These are phyloP conservation scores for Stagonosporopsis tanaceti DNA, from an alignment of 2,329 filamentous ascomycete species.

Conservation along the genomic window DNA sequence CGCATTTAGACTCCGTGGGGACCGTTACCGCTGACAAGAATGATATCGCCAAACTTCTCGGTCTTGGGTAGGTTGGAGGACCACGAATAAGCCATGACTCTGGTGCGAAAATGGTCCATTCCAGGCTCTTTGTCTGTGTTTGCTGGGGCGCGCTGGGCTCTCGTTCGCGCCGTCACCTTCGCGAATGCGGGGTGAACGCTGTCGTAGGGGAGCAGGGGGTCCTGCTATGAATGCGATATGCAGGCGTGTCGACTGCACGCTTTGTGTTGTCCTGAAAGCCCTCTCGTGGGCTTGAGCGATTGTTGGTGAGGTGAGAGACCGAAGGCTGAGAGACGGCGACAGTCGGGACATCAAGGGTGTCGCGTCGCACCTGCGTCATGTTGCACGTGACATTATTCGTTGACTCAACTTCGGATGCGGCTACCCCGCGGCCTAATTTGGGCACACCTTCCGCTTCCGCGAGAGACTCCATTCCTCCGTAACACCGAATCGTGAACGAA, in stretches of 20 bases:
- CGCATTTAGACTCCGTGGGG: slow-evolving; percentile 33
- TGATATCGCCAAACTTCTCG: slow-evolving; percentile 32
- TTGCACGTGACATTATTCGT: slow-evolving; percentile 23
- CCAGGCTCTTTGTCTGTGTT: slow-evolving; percentile 21
- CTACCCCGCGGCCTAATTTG: neutral
- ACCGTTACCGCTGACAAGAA: slow-evolving; percentile 31
- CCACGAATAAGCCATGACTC: slow-evolving; percentile 38
- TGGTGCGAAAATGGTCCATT: slow-evolving; percentile 30
- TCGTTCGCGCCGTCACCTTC: slow-evolving; percentile 15
- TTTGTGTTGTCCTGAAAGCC: slow-evolving; percentile 15
- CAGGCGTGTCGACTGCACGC: slow-evolving; percentile 14
- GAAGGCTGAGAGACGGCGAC: slow-evolving; percentile 4
- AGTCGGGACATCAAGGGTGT: slow-evolving; percentile 7
- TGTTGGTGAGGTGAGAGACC: slow-evolving; percentile 13
- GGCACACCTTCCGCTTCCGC: slow-evolving; percentile 10
- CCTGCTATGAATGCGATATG: slow-evolving; percentile 23
- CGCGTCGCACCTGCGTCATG: slow-evolving; percentile 22
- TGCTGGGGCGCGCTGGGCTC: slow-evolving; percentile 8
- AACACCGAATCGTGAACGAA: too few relatives aligned
- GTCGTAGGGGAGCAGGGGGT: slow-evolving; percentile 23
- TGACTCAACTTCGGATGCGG: slow-evolving; percentile 9
- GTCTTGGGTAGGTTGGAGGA: slow-evolving; percentile 33
- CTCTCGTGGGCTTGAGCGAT: slow-evolving; percentile 20
- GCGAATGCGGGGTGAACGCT: slow-evolving; percentile 28
- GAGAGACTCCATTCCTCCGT: neutral